Percentiles rank a stretch among this genome's conserved stretches.
phyloP scores from a whole-genome alignment of 257 asterid genomes.

The Cinchona pubescens region DNA sequence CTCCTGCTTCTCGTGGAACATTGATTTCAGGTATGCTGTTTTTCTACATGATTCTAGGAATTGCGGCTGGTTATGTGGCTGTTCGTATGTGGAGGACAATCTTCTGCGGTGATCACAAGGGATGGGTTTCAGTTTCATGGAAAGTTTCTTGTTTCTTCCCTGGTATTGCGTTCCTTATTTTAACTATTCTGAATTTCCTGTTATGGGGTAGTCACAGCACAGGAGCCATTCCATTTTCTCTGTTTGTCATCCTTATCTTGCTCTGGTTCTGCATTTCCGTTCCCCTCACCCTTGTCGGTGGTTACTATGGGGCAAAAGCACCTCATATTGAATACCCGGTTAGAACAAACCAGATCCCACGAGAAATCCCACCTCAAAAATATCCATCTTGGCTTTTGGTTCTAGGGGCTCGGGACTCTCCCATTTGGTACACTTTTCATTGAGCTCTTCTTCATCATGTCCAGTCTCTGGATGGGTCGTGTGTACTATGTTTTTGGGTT shows the following conservation, averaged over 20 bases:
- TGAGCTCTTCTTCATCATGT: constrained; percentile 91
- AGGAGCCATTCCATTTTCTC: constrained; percentile 79
- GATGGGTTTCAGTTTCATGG: constrained; percentile 90
- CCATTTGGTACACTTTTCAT: constrained; percentile 94
- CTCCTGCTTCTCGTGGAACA: constrained; percentile 89
- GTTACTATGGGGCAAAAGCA: constrained; percentile 73
- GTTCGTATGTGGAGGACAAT: constrained; percentile 90
- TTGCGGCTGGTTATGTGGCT: constrained; percentile 80
- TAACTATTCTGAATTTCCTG: constrained; percentile 67
- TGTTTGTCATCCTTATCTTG: constrained; percentile 61
- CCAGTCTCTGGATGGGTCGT: constrained; percentile 89
- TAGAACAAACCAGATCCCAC: constrained; percentile 74
- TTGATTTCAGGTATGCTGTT: constrained; percentile 80
- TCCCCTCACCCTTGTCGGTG: constrained; percentile 77
- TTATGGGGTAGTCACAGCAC: constrained; percentile 91
- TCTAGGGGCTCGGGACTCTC: constrained; percentile 89
- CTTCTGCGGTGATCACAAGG: constrained; percentile 59
- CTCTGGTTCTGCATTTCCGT: constrained; percentile 89
- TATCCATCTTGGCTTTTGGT: constrained; percentile 91
- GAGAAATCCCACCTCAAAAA: constrained; percentile 82
- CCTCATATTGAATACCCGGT: constrained; percentile 80
- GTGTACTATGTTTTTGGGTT: constrained; percentile 86
- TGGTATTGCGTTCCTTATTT: constrained; percentile 61
- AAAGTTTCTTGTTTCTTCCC: constrained; percentile 86
- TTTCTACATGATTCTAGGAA: constrained; percentile 77